Conservation (phyloP, 345 rosid genomes). For the Aethionema arabicum region DNA sequence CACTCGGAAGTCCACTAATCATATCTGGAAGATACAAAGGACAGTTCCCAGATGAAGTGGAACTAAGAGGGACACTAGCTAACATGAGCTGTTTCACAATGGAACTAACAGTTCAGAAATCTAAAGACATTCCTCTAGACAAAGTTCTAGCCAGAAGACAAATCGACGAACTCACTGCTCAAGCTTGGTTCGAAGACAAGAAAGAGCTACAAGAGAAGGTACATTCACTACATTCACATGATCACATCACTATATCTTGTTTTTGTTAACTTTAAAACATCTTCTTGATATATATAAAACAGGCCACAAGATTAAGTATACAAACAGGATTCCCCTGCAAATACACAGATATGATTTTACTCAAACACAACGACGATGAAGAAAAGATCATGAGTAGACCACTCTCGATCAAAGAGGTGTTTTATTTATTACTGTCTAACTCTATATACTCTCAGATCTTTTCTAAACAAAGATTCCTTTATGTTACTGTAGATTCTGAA, state of each 20-base stretch:
- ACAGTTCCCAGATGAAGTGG: conserved; percentile 54
- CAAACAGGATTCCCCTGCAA: conserved; percentile 65
- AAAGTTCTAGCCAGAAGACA: conserved; percentile 67
- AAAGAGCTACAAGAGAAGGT: conserved; percentile 76
- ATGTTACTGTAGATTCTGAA: conserved; percentile 10
- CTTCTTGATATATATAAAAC: neutral
- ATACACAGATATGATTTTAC: conserved; percentile 55
- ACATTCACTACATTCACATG: neutral
- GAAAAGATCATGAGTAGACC: conserved; percentile 43
- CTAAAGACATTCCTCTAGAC: conserved; percentile 62
- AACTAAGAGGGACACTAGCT: conserved; percentile 59
- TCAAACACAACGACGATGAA: conserved; percentile 36
- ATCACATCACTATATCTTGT: neutral
- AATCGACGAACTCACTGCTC: conserved; percentile 68
- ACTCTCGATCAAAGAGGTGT: conserved; percentile 44
- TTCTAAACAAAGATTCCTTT: neutral
- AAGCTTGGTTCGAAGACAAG: conserved; percentile 71
- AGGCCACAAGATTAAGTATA: conserved; percentile 71
- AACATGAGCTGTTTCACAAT: conserved; percentile 49
- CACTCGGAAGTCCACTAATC: conserved; percentile 56
- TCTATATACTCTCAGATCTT: no score
- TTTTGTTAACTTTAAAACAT: neutral
- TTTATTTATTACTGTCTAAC: neutral
- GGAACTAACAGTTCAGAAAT: conserved; percentile 61
- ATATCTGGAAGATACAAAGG: conserved; percentile 74